A percentile compares a stretch with the other conserved stretches of the same genome.
Conservation (phyloP, 371 early-diverging fungal species). For the Choanephora cucurbitarum region DNA sequence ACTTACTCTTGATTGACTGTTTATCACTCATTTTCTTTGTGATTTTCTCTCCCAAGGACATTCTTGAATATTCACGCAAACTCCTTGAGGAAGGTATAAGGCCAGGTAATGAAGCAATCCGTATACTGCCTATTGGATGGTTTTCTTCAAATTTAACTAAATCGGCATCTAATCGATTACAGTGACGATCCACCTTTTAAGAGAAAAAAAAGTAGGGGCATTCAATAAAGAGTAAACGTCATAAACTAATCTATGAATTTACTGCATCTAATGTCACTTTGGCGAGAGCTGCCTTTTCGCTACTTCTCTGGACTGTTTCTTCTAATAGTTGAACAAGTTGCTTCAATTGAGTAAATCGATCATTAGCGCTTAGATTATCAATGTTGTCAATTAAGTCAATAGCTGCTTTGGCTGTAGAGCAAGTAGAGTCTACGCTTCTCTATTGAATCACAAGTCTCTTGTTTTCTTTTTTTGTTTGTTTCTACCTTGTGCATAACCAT, state of each 20-base stretch:
- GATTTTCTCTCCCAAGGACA: conserved; percentile 33
- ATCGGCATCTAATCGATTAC: conserved; percentile 45
- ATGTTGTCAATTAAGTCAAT: conserved; percentile 54
- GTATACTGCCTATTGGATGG: conserved; percentile 32
- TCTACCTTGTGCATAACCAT: conserved; percentile 87
- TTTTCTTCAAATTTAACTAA: conserved; percentile 52
- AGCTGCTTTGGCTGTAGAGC: conserved; percentile 57
- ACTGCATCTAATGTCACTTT: conserved; percentile 89
- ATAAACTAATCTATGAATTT: conserved; percentile 4
- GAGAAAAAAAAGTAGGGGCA: background rate
- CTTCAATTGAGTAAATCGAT: conserved; percentile 59
- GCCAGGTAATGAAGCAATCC: conserved; percentile 46
- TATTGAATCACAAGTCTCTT: background rate
- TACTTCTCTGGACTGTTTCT: conserved; percentile 80
- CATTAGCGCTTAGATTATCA: conserved; percentile 48
- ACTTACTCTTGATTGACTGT: conserved; percentile 26
- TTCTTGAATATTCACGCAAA: conserved; percentile 27
- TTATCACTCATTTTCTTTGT: conserved; percentile 39
- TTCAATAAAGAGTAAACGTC: no score
- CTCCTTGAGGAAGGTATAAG: conserved; percentile 45
- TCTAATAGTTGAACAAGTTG: conserved; percentile 56
- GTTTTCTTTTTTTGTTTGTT: conserved; percentile 1
- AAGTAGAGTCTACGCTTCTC: conserved; percentile 60
- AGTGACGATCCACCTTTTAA: conserved; percentile 34
- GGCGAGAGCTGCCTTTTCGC: conserved; percentile 88